Conservation (phyloP, 139 green algal species). For the Chlamydomonas asymmetrica region DNA sequence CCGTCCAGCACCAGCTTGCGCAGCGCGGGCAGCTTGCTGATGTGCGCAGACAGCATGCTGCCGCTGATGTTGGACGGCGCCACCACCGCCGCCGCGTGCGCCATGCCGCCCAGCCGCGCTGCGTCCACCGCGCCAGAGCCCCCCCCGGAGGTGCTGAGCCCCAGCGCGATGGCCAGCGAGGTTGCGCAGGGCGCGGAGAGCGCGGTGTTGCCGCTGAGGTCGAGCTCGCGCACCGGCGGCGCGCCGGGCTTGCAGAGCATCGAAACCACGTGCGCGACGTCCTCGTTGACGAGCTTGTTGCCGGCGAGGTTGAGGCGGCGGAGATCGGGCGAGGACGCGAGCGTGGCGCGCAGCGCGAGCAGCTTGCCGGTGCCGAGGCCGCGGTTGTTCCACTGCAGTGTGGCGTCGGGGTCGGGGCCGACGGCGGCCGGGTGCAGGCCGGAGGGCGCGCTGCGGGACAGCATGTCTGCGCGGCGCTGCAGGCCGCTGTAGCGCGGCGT, state of each 20-base stretch:
- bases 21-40: constrained; percentile 28
- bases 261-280: constrained; percentile 20
- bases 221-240: constrained; percentile 21
- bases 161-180: constrained; percentile 12
- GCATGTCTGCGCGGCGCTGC: too few species aligned
- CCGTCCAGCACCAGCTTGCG: constrained; percentile 27
- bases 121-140: not conserved
- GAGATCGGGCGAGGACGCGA: not conserved
- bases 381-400: constrained; percentile 35
- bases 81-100: not conserved
- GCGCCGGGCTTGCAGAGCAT: constrained; percentile 20
- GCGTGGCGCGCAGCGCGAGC: constrained; percentile 18
- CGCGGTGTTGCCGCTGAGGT: constrained; percentile 18
- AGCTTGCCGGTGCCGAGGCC: constrained; percentile 40
- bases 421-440: not conserved
- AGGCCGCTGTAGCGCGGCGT: too few species aligned
- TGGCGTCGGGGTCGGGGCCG: constrained; percentile 17
- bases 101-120: not conserved
- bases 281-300: constrained; percentile 41
- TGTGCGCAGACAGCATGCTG: not conserved
- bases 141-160: not conserved
- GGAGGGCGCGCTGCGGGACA: too few species aligned
- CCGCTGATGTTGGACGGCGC: not conserved
- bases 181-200: constrained; percentile 20
- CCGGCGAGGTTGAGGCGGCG: constrained; percentile 19